Conservation (phyloP, 257 asterid species). For the Nicotiana knightiana region DNA sequence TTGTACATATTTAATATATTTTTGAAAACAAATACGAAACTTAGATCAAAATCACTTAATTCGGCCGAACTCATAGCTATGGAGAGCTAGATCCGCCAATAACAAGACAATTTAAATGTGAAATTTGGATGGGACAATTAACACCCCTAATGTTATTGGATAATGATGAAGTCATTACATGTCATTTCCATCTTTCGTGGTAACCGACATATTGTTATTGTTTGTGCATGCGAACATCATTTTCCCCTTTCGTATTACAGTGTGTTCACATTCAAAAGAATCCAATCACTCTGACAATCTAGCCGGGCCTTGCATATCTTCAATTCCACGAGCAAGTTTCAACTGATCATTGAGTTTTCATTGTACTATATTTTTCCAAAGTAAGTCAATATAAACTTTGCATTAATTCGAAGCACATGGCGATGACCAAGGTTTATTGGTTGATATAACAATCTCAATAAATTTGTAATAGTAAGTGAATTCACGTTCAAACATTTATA, state of each 20-base stretch:
- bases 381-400: too few relatives aligned
- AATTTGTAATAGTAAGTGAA: background rate
- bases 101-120: background rate
- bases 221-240: background rate
- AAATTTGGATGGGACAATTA: background rate
- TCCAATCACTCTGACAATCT: slow-evolving; percentile 43
- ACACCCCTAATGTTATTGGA: background rate
- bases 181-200: background rate
- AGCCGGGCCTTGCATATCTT: slow-evolving; percentile 81
- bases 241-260: slow-evolving; percentile 31
- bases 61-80: too few relatives aligned
- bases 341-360: slow-evolving; percentile 30
- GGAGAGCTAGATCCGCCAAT: too few relatives aligned
- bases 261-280: slow-evolving; percentile 63
- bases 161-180: background rate
- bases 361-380: background rate
- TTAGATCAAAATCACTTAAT: too few relatives aligned
- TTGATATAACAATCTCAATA: too few relatives aligned
- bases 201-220: background rate
- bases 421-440: background rate
- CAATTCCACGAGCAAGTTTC: slow-evolving; percentile 55
- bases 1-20: too few relatives aligned
- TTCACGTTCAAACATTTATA: too few relatives aligned
- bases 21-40: too few relatives aligned
- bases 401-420: background rate